Evolutionary conservation across 1,284 basidiomycete species (phyloP), one percentile per base, ranked within the genome.

Genomic region (Heliocybe sulcata): DNA sequence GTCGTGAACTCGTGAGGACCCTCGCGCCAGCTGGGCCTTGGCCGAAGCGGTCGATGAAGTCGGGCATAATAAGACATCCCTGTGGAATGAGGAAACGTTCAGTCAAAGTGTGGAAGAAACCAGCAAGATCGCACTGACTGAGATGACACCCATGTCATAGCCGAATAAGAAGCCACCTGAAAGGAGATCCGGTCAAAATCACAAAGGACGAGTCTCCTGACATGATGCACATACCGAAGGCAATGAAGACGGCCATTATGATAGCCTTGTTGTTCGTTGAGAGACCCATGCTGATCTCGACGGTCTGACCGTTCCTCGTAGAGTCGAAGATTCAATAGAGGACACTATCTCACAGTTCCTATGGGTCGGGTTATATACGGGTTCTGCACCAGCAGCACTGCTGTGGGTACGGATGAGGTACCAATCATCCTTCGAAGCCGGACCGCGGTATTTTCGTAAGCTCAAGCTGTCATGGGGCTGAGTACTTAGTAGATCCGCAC

Each of bases 1-100:
- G 84, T 45, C 86, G 75, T 27, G 79, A 78, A 55, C 80, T 77
- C 1, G 81, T 79, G 8, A 91, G 70, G 55, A 80, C 70, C 20
- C 71, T 63, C 8, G 86, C 86, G 58, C 79, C 66, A 1, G 70
- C 63, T 55, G 70, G 77, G 2, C 74, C 55, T 61, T 82, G 72
- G 14, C 87, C 87, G 63, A 91, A 90, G 19, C 85, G 78, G 54
- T 71, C 59, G 57, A 88, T 74, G 66, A 92, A 91, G 65, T 90
- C 86, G 6, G 80, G 79, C 87, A 90, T 90, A 58, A 90, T 87
- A 26, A 90, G 71, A 66, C 87, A 90, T 77, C 89, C 87, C 80
- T 87, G 63, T 1, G 59, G 22, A 47, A 27, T n/a, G 20, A 20
- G 2, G 52, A 10, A 55, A 23, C 53, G 38, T 25, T 16, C 26